Conservation (phyloP, 306 rosid species). For the Argentina anserina region DNA sequence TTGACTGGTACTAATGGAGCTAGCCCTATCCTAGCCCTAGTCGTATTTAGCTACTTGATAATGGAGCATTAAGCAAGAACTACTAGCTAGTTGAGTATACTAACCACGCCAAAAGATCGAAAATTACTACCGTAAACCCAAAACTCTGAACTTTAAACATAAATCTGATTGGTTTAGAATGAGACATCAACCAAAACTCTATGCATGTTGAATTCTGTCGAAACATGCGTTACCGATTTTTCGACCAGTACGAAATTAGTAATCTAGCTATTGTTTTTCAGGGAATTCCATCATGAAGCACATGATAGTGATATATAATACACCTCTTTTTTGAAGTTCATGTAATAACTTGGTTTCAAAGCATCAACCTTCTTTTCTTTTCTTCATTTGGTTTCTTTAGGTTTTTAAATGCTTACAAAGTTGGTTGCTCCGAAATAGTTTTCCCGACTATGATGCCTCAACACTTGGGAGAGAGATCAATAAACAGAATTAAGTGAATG, state of each 20-base stretch:
- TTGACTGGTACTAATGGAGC: not conserved
- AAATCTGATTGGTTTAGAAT: too few species aligned
- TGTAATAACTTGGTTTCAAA: slow-evolving; percentile 17
- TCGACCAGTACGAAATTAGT: too few species aligned
- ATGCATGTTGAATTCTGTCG: too few species aligned
- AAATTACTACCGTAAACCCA: too few species aligned
- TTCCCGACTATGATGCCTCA: slow-evolving; percentile 39
- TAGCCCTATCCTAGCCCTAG: not conserved
- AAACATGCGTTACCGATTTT: too few species aligned
- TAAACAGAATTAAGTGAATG: not conserved
- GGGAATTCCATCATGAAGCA: too few species aligned
- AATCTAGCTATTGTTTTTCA: too few species aligned
- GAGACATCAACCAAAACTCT: too few species aligned
- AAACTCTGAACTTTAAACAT: too few species aligned
- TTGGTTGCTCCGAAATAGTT: slow-evolving; percentile 37
- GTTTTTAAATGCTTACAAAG: not conserved
- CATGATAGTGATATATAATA: too few species aligned
- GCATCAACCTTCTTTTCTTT: not conserved
- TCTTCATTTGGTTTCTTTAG: not conserved
- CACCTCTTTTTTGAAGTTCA: not conserved
- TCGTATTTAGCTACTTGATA: not conserved
- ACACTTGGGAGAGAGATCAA: slow-evolving; percentile 3
- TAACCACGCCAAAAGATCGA: too few species aligned
- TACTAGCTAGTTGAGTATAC: not conserved
- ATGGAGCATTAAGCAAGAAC: not conserved